Evolutionary conservation across 164 flowering plant genomes (phyloP).

Genomic region (Aristolochia fimbriata): DNA sequence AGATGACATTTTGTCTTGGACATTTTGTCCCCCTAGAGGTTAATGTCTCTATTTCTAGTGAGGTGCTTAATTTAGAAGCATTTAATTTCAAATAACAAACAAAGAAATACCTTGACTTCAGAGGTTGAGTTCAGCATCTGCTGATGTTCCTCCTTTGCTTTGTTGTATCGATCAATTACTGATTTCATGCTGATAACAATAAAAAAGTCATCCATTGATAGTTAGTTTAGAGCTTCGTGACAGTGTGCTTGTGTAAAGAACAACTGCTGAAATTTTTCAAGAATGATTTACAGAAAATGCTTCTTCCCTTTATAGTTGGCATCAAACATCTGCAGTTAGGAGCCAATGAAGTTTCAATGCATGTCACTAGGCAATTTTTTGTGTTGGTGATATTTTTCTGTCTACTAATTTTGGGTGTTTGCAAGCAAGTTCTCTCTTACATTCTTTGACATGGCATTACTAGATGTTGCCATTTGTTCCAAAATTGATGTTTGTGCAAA

Average conservation of each 20-base stretch:
- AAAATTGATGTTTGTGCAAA: no score
- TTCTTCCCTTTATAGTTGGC: no score
- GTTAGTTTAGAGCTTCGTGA: background rate
- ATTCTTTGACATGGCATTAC: no score
- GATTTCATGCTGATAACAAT: conserved; percentile 54
- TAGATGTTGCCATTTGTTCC: no score
- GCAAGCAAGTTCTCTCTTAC: no score
- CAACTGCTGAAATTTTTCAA: background rate
- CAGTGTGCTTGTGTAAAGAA: background rate
- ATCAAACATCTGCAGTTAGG: no score
- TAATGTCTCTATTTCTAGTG: background rate
- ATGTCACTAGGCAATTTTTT: no score
- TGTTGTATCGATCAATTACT: conserved; percentile 60
- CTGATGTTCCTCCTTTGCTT: conserved; percentile 57
- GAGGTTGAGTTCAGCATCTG: conserved; percentile 42
- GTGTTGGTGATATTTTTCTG: no score
- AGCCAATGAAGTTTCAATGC: no score
- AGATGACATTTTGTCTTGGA: no score
- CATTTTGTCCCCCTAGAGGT: no score
- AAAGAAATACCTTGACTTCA: conserved; percentile 60
- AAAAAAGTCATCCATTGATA: background rate
- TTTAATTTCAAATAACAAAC: background rate
- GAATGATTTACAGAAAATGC: background rate
- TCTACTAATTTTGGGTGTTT: no score
- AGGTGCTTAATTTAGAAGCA: background rate